Conservation (phyloP, 108 stramenopile species). For the Stephanodiscus triporus region DNA sequence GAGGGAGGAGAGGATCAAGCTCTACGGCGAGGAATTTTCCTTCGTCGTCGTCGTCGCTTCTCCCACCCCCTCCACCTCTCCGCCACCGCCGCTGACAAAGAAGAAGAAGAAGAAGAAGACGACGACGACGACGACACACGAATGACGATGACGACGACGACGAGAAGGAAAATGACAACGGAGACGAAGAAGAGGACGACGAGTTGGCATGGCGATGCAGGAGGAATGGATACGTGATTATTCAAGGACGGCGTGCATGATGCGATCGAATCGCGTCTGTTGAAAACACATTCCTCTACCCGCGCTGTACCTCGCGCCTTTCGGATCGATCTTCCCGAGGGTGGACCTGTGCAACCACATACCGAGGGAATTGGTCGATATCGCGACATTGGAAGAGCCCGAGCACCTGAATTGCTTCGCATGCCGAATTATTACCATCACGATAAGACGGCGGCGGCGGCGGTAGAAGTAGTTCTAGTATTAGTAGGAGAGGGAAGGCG, state of each 20-base stretch:
- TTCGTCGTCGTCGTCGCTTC: no score
- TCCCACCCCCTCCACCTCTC: background rate
- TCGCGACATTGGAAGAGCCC: slow-evolving; percentile 92
- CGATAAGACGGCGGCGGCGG: background rate
- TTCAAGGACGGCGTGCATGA: slow-evolving; percentile 33
- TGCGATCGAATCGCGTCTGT: slow-evolving; percentile 48
- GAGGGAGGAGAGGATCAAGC: slow-evolving; percentile 29
- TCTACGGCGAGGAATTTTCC: slow-evolving; percentile 35
- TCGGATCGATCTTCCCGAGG: slow-evolving; percentile 87
- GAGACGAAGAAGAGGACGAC: background rate
- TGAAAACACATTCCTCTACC: slow-evolving; percentile 79
- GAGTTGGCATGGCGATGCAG: slow-evolving; percentile 46
- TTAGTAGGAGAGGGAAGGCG: background rate
- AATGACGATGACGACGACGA: background rate
- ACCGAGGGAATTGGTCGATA: slow-evolving; percentile 83
- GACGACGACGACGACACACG: background rate
- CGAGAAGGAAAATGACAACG: background rate
- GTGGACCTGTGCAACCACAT: slow-evolving; percentile 74
- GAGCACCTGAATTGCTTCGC: slow-evolving; percentile 96
- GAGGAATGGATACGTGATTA: slow-evolving; percentile 45
- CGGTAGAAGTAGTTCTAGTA: background rate
- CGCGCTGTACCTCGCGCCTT: slow-evolving; percentile 67
- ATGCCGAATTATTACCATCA: slow-evolving; percentile 32
- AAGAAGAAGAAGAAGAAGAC: no score
- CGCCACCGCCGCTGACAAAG: background rate